These are phyloP conservation scores for Naganishia onofrii DNA, from an alignment of 768 basidiomycete species.

Conservation along the genomic window DNA sequence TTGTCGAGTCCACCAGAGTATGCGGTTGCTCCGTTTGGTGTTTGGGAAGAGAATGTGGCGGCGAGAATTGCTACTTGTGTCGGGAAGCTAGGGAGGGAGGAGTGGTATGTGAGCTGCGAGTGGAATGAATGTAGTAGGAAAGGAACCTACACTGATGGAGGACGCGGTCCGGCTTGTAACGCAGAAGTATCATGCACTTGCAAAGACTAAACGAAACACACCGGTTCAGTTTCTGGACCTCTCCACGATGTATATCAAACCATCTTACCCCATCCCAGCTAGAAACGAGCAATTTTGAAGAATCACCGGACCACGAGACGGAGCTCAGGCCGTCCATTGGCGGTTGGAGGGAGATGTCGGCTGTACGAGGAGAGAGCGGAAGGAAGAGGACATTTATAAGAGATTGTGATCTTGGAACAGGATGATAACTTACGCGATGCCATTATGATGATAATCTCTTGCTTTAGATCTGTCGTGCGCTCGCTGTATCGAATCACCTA, in stretches of 20 bases:
- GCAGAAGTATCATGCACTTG: slow-evolving; percentile 28
- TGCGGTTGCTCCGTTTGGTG: slow-evolving; percentile 58
- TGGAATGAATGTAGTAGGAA: slow-evolving; percentile 33
- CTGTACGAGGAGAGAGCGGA: neutral
- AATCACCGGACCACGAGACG: slow-evolving; percentile 76
- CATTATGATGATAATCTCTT: neutral
- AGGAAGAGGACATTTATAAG: neutral
- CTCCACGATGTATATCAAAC: slow-evolving; percentile 51
- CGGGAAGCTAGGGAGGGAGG: slow-evolving; percentile 50
- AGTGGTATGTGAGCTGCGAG: slow-evolving; percentile 40
- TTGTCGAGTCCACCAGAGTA: slow-evolving; percentile 87
- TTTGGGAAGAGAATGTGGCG: slow-evolving; percentile 63
- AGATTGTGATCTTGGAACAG: neutral
- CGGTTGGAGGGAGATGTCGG: slow-evolving; percentile 52
- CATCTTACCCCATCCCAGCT: slow-evolving; percentile 81
- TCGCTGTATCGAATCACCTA: no score
- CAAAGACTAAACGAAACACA: slow-evolving; percentile 60
- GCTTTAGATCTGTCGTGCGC: no score
- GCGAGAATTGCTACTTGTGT: slow-evolving; percentile 73
- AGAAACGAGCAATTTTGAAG: slow-evolving; percentile 74
- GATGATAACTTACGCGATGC: slow-evolving; percentile 11
- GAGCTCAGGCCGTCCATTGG: slow-evolving; percentile 83
- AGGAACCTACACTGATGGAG: slow-evolving; percentile 1
- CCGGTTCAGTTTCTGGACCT: slow-evolving; percentile 61
- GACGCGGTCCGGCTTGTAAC: neutral